A percentile compares a stretch with the other conserved stretches of the same genome.
These are phyloP conservation scores for Cladophialophora bantiana DNA, from an alignment of 2,329 filamentous ascomycete genomes.

Conservation along the genomic window DNA sequence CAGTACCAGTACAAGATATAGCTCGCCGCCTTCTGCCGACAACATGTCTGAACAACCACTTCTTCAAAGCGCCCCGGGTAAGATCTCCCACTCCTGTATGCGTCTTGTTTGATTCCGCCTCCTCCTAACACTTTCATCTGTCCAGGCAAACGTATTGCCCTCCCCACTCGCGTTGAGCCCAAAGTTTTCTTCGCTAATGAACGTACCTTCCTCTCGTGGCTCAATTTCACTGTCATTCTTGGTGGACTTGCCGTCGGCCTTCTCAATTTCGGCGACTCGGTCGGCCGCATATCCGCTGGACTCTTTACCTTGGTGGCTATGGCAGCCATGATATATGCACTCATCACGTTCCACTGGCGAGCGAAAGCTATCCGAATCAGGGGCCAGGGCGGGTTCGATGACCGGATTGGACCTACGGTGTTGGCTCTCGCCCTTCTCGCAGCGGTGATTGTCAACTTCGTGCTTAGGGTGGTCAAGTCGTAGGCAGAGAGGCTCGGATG, in stretches of 20 bases:
- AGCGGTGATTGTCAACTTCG: constrained; percentile 95
- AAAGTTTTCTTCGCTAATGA: constrained; percentile 99
- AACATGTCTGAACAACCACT: constrained; percentile 96
- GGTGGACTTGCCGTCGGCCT: constrained; percentile 95
- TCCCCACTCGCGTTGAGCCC: constrained; percentile 96
- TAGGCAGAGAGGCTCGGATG: constrained; percentile 1
- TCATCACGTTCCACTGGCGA: constrained; percentile 96
- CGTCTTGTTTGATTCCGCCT: neutral
- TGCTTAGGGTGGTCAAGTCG: constrained; percentile 64
- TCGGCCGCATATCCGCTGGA: constrained; percentile 91
- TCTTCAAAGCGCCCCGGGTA: constrained; percentile 91
- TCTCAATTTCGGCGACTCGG: constrained; percentile 94
- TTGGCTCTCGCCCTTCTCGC: constrained; percentile 83
- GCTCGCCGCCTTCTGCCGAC: constrained; percentile 27
- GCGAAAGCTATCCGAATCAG: constrained; percentile 89
- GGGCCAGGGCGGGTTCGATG: constrained; percentile 95
- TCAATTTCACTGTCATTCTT: constrained; percentile 99
- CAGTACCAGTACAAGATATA: constrained; percentile 10
- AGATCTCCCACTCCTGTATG: constrained; percentile 39
- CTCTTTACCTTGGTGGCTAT: constrained; percentile 95
- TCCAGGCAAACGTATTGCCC: constrained; percentile 94
- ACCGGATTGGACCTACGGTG: constrained; percentile 91
- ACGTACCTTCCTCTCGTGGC: constrained; percentile 98
- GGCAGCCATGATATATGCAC: constrained; percentile 92
- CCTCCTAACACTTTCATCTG: constrained; percentile 12